Evolutionary conservation across 164 flowering plant genomes (phyloP).

Genomic region (Vitis vinifera): DNA sequence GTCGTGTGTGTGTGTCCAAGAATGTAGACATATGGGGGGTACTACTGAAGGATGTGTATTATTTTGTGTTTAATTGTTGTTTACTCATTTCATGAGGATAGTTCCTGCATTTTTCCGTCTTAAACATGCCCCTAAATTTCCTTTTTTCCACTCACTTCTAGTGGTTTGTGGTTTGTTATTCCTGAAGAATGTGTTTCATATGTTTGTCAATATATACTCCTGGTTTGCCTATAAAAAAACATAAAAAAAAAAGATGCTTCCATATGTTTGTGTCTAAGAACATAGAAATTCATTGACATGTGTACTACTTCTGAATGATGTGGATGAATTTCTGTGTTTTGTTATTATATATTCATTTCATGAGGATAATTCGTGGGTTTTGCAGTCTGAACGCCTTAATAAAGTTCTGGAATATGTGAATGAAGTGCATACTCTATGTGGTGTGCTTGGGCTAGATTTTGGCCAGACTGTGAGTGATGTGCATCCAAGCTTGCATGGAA

Average conservation of each 20-base stretch:
- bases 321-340: background rate
- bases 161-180: too few relatives aligned
- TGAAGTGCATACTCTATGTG: conserved; percentile 84
- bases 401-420: conserved; percentile 76
- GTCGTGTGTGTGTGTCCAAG: too few relatives aligned
- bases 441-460: conserved; percentile 81
- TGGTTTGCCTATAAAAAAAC: too few relatives aligned
- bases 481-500: conserved; percentile 77
- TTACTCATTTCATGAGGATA: too few relatives aligned
- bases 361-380: background rate
- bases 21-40: too few relatives aligned
- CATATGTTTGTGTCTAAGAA: background rate
- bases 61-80: too few relatives aligned
- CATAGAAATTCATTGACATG: background rate
- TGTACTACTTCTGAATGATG: background rate
- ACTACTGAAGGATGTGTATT: too few relatives aligned
- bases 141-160: too few relatives aligned
- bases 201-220: too few relatives aligned
- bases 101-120: too few relatives aligned
- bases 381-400: conserved; percentile 84
- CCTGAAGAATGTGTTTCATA: too few relatives aligned
- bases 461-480: conserved; percentile 79
- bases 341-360: background rate
- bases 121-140: too few relatives aligned
- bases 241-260: background rate